Percentiles rank a stretch among this genome's conserved stretches.
These are phyloP conservation scores for Linum trigynum DNA, from an alignment of 345 rosid genomes.

Conservation along the genomic window DNA sequence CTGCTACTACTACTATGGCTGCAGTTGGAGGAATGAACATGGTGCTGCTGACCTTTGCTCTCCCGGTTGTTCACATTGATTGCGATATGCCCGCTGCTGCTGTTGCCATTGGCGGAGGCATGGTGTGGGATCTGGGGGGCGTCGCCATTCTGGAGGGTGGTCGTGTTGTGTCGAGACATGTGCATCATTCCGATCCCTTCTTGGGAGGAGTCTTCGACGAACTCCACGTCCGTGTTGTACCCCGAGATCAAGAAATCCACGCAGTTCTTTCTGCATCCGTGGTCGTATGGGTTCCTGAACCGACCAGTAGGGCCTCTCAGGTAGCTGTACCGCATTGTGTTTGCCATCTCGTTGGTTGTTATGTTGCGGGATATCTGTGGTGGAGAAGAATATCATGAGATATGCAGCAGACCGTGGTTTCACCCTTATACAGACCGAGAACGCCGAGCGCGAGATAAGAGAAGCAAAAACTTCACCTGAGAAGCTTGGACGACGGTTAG, in stretches of 20 bases:
- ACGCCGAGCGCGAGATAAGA: background rate
- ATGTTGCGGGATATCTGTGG: slow-evolving; percentile 79
- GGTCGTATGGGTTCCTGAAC: slow-evolving; percentile 91
- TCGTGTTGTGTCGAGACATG: slow-evolving; percentile 32
- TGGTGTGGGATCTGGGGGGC: slow-evolving; percentile 20
- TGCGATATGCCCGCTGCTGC: slow-evolving; percentile 51
- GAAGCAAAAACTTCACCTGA: slow-evolving; percentile 40
- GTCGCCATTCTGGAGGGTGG: slow-evolving; percentile 38
- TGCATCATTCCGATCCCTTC: slow-evolving; percentile 85
- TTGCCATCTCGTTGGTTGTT: slow-evolving; percentile 97
- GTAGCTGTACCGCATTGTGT: slow-evolving; percentile 79
- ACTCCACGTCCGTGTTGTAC: slow-evolving; percentile 66
- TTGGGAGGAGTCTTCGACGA: slow-evolving; percentile 19
- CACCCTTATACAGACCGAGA: no score
- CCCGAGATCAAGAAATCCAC: slow-evolving; percentile 84
- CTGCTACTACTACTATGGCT: slow-evolving; percentile 15
- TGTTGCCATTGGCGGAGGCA: slow-evolving; percentile 37
- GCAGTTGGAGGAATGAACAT: slow-evolving; percentile 54
- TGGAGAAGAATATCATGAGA: background rate
- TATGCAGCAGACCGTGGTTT: background rate
- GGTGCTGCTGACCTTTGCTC: slow-evolving; percentile 15
- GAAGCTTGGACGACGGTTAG: slow-evolving; percentile 81
- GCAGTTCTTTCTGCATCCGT: slow-evolving; percentile 71
- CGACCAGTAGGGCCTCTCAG: slow-evolving; percentile 75
- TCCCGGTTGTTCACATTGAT: slow-evolving; percentile 31